A percentile compares a stretch with the other conserved stretches of the same genome.
phyloP scores from a whole-genome alignment of 768 basidiomycete genomes.

The Cyclocybe cylindracea region DNA sequence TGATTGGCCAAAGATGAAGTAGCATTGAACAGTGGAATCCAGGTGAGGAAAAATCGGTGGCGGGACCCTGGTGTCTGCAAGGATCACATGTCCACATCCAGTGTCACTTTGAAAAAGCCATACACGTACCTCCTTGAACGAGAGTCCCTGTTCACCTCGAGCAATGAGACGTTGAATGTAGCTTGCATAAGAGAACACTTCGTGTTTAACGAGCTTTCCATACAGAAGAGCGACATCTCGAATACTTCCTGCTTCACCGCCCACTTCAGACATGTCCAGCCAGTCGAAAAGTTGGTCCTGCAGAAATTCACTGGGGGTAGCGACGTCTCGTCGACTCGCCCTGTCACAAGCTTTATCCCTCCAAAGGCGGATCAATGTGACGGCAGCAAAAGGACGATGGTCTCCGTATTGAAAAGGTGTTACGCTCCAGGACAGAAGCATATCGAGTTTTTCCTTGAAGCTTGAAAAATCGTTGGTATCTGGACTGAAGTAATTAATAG shows the following conservation, averaged over 20 bases:
- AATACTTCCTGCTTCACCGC: conserved; percentile 56
- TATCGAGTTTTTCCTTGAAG: conserved; percentile 71
- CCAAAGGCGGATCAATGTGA: conserved; percentile 66
- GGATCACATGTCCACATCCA: not conserved
- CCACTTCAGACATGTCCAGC: conserved; percentile 69
- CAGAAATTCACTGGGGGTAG: conserved; percentile 60
- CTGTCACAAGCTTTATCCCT: conserved; percentile 61
- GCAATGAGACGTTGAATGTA: conserved; percentile 85
- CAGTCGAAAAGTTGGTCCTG: conserved; percentile 83
- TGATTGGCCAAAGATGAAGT: conserved; percentile 65
- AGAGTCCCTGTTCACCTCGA: conserved; percentile 67
- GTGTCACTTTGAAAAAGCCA: not conserved
- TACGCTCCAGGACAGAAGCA: conserved; percentile 79
- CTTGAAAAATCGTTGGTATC: conserved; percentile 36
- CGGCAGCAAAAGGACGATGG: conserved; percentile 76
- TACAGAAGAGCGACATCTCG: conserved; percentile 66
- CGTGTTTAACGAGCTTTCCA: conserved; percentile 69
- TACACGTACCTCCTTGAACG: conserved; percentile 48
- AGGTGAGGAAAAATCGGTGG: conserved; percentile 68
- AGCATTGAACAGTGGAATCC: conserved; percentile 68
- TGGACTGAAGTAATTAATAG: conserved; percentile 59
- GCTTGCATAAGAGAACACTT: conserved; percentile 69
- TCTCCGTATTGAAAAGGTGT: conserved; percentile 82
- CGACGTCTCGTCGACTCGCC: conserved; percentile 61
- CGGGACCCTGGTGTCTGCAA: conserved; percentile 51